Percentiles rank a stretch among this genome's conserved stretches.
Conservation (phyloP, 768 basidiomycete genomes). For the Mycena leptocephala region DNA sequence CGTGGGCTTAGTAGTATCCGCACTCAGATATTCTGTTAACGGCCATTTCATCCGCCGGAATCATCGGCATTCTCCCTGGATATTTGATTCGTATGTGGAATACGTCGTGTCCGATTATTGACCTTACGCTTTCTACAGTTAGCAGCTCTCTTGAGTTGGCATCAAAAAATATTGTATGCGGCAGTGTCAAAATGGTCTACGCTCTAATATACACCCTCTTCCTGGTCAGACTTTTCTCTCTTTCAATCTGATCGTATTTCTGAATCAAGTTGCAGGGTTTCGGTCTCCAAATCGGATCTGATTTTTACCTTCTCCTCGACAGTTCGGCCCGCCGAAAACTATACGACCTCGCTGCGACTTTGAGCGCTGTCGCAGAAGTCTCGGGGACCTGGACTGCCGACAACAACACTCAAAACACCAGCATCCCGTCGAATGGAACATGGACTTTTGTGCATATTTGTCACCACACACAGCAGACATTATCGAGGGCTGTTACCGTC, state of each 20-base stretch:
- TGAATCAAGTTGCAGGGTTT: constrained; percentile 67
- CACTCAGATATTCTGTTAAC: constrained; percentile 91
- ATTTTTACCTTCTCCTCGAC: constrained; percentile 84
- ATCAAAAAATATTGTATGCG: constrained; percentile 89
- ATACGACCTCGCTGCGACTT: constrained; percentile 65
- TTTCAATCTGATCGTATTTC: background rate
- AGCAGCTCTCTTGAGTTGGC: constrained; percentile 89
- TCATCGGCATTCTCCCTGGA: constrained; percentile 93
- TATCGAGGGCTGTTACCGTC: constrained; percentile 81
- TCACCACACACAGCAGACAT: constrained; percentile 64
- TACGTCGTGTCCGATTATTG: background rate
- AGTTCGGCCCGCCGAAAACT: constrained; percentile 67
- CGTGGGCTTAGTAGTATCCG: constrained; percentile 88
- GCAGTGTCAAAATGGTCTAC: constrained; percentile 91
- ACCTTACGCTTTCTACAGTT: constrained; percentile 56
- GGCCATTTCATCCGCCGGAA: constrained; percentile 89
- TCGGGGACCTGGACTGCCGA: constrained; percentile 82
- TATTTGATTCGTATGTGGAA: constrained; percentile 80
- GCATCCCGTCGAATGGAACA: constrained; percentile 68
- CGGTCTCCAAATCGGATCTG: constrained; percentile 88
- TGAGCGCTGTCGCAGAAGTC: constrained; percentile 66
- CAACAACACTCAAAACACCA: constrained; percentile 59
- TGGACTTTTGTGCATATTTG: constrained; percentile 78
- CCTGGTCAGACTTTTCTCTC: constrained; percentile 58
- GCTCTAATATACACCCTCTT: constrained; percentile 92